Evolutionary conservation across 1,284 basidiomycete species (phyloP).

Genomic region (Leccinum pachyderme): DNA sequence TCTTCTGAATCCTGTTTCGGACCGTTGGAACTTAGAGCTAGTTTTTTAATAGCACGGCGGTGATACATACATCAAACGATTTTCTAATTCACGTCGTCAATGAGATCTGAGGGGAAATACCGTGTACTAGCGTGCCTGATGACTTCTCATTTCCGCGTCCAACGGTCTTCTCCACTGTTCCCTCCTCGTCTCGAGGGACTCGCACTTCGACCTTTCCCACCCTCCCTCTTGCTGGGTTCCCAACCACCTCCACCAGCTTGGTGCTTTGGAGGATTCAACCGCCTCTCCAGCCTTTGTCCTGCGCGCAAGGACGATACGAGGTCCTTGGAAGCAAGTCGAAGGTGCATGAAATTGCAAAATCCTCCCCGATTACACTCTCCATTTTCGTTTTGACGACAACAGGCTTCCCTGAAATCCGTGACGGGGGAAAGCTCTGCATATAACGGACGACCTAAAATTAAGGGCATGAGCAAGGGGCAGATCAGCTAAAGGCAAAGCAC

Average conservation of each 20-base stretch:
- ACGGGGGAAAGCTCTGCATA: slow-evolving; percentile 98
- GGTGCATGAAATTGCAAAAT: slow-evolving; percentile 99
- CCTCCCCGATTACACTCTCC: slow-evolving; percentile 96
- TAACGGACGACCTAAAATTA: slow-evolving; percentile 76
- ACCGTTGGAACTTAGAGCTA: background rate
- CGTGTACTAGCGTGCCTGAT: background rate
- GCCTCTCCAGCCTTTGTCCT: slow-evolving; percentile 82
- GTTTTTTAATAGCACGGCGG: background rate
- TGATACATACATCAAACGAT: background rate
- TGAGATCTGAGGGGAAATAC: background rate
- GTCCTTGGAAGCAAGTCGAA: slow-evolving; percentile 81
- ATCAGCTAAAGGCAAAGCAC: slow-evolving; percentile 25
- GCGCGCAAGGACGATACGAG: slow-evolving; percentile 77
- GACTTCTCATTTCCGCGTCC: slow-evolving; percentile 55
- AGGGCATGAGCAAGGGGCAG: slow-evolving; percentile 5
- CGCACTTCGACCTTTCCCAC: slow-evolving; percentile 64
- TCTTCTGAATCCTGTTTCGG: background rate
- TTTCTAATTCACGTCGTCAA: background rate
- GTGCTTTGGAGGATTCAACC: slow-evolving; percentile 62
- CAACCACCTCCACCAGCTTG: slow-evolving; percentile 72
- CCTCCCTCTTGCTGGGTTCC: slow-evolving; percentile 71
- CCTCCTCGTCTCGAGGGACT: slow-evolving; percentile 63
- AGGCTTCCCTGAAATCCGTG: slow-evolving; percentile 98
- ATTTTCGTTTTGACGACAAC: slow-evolving; percentile 97
- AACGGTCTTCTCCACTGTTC: slow-evolving; percentile 71